Conservation (phyloP, 176 grass and related monocot species). For the Elymus sibiricus region DNA sequence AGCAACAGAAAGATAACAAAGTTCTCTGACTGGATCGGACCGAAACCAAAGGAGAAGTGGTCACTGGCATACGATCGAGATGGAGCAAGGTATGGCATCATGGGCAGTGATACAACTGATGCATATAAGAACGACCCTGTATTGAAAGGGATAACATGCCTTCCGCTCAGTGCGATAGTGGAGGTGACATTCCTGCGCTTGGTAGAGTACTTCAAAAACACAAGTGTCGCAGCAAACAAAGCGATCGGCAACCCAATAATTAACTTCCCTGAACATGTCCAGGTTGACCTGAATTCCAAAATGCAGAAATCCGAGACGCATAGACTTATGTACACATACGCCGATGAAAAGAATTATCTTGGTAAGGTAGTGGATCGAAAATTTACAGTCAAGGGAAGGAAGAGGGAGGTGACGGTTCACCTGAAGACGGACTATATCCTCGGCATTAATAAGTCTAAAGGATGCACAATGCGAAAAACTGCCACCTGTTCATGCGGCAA, state of each 20-base stretch:
- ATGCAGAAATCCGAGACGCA: conserved; percentile 16
- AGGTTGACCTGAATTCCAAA: conserved; percentile 25
- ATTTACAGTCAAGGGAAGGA: not conserved
- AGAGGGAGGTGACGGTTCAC: not conserved
- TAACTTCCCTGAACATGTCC: conserved; percentile 4
- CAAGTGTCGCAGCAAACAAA: conserved; percentile 2
- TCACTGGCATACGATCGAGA: not conserved
- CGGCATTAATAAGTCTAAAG: not conserved
- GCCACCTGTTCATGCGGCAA: not conserved
- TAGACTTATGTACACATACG: not conserved
- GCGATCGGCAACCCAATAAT: conserved; percentile 7
- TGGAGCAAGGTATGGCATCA: conserved; percentile 25
- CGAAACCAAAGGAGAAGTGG: conserved; percentile 27
- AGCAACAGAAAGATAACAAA: not conserved
- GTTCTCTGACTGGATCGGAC: conserved; percentile 13
- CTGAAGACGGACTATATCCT: not conserved
- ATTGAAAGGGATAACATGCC: conserved; percentile 25
- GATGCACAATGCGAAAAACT: not conserved
- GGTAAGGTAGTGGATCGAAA: not conserved
- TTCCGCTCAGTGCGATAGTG: conserved; percentile 13
- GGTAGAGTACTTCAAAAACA: not conserved
- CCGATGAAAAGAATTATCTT: not conserved
- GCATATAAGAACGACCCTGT: not conserved
- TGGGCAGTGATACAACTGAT: not conserved
- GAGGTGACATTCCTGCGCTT: not conserved